Evolutionary conservation across 164 flowering plant species (phyloP), one percentile per base, ranked within the genome.

Genomic region (Hamamelis virginiana): DNA sequence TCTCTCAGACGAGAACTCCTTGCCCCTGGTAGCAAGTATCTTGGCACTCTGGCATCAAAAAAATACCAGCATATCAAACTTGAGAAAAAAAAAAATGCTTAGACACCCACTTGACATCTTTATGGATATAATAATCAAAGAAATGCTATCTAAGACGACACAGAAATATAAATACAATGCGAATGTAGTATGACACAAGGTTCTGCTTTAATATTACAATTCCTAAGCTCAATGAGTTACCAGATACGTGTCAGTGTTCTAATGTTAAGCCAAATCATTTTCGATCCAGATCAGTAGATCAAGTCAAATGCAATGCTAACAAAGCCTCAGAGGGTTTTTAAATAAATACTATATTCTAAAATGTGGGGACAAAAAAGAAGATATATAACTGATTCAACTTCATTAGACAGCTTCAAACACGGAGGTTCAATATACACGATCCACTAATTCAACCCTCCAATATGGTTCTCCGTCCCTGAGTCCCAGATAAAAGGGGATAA

Each of bases 1-100:
- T 96, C 91, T 80, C 86, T 87, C 61, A 85, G 75, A 26, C 99
- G 96, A 64, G 98, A 96, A 82, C 93, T 87, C 61, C 97, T 84
- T 41, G 80, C 91, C 44, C 97, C 99, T 18, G 92, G 92, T n/a
- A 93, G 79, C 71, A 93, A 78, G 64, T 90, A 82, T 78, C 86
- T 83, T 64, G 99, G 96, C 66, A 93, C 87, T 76, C 99, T 96
- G 90, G 64, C 65, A 84, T 69, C 69, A 77, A 62, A 76, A 82
- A 56, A 80, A 60, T 46, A 70, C 71, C 75, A 80, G 62, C 72
- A 75, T 21, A 75, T 59, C 62, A 71, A 78, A 75, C 63, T 70
- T 72, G 59, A 73, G 62, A 71, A 70, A 65, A 18, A n/a, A 27
- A 47, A 45, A 38, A 12, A 43, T 33, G 43, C 68, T 46, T 43